Conservation (phyloP, 2,329 filamentous ascomycete genomes). For the Trichoderma breve region DNA sequence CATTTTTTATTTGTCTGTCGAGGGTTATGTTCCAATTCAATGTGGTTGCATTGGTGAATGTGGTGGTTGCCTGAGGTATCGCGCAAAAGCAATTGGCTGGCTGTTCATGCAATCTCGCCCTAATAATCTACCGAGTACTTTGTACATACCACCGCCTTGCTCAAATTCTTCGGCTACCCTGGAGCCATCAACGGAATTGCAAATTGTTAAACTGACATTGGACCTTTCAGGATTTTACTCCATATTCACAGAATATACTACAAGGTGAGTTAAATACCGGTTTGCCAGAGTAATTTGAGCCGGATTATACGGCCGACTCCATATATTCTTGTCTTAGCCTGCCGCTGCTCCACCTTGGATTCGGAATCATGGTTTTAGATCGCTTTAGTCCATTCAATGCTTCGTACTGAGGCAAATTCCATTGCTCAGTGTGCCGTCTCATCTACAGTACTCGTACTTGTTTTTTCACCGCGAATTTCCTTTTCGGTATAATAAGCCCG, state of each 20-base stretch:
- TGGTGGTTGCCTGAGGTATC: conserved; percentile 1
- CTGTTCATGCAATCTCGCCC: neutral
- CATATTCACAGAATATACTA: neutral
- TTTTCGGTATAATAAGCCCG: neutral
- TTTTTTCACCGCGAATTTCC: neutral
- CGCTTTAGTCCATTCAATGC: neutral
- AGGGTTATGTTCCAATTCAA: neutral
- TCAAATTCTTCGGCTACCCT: neutral
- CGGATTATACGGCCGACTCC: neutral
- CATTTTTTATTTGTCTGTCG: neutral
- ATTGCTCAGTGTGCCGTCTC: neutral
- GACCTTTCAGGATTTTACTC: neutral
- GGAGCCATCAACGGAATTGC: neutral
- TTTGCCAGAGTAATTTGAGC: neutral
- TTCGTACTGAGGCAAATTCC: neutral
- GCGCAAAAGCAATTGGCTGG: neutral
- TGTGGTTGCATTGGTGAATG: neutral
- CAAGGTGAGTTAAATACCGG: neutral
- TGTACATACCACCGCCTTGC: neutral
- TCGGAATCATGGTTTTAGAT: neutral
- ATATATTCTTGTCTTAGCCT: neutral
- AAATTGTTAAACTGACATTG: neutral
- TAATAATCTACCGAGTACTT: neutral
- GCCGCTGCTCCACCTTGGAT: neutral
- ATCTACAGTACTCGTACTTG: neutral